phyloP scores from a whole-genome alignment of 257 asterid species.

The Lithospermum erythrorhizon region DNA sequence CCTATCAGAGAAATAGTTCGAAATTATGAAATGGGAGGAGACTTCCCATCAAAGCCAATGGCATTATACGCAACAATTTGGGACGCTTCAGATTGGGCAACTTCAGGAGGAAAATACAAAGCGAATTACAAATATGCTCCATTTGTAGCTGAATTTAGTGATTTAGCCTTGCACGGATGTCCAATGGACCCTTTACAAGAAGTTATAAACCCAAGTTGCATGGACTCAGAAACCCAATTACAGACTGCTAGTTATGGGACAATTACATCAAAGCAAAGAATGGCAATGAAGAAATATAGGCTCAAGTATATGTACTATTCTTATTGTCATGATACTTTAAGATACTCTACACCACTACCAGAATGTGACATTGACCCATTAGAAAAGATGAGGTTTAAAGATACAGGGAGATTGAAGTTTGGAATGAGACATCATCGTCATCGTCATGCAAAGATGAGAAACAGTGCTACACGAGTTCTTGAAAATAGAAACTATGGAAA shows the following conservation, averaged over 20 bases:
- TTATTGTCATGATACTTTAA: constrained; percentile 53
- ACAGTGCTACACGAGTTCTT: constrained; percentile 16
- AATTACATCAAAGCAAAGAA: constrained; percentile 36
- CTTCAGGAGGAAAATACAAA: constrained; percentile 76
- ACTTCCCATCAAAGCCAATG: constrained; percentile 91
- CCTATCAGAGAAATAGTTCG: constrained; percentile 64
- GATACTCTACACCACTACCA: constrained; percentile 50
- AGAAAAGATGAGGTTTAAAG: constrained; percentile 36
- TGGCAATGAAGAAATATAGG: constrained; percentile 52
- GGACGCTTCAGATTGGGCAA: constrained; percentile 98
- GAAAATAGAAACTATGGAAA: constrained; percentile 24
- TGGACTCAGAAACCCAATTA: constrained; percentile 21
- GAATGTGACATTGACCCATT: constrained; percentile 64
- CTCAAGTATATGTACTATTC: constrained; percentile 66
- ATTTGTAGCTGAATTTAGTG: constrained; percentile 67
- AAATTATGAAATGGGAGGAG: constrained; percentile 67
- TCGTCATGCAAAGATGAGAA: constrained; percentile 32
- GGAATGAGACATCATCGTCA: constrained; percentile 25
- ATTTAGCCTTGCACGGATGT: constrained; percentile 73
- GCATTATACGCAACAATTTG: constrained; percentile 81
- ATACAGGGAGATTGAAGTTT: constrained; percentile 53
- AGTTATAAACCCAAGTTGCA: constrained; percentile 28
- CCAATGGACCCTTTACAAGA: constrained; percentile 50
- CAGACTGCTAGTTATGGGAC: constrained; percentile 26
- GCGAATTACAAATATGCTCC: constrained; percentile 85